Conservation (phyloP, 768 basidiomycete species). For the Suillus alpinus region DNA sequence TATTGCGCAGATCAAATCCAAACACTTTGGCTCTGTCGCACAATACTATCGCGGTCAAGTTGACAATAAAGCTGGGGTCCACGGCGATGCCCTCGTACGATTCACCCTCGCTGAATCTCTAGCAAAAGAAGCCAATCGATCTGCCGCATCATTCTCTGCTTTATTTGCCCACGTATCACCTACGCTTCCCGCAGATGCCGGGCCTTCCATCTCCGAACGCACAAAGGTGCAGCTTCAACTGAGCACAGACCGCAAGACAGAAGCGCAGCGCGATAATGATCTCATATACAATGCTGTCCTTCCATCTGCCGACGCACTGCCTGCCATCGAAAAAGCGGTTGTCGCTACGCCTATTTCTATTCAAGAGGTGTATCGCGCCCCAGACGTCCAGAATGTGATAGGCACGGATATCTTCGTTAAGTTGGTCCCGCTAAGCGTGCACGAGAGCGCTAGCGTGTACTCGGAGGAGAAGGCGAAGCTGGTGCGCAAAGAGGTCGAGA, state of each 20-base stretch:
- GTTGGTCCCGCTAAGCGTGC: constrained; percentile 89
- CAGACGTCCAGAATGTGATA: constrained; percentile 93
- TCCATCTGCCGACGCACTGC: constrained; percentile 74
- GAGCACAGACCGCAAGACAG: constrained; percentile 69
- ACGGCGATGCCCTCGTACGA: constrained; percentile 84
- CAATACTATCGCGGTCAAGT: constrained; percentile 85
- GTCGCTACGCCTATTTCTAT: constrained; percentile 88
- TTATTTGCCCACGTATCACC: constrained; percentile 74
- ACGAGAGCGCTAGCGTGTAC: constrained; percentile 94
- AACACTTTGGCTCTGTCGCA: constrained; percentile 81
- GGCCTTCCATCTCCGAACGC: constrained; percentile 73
- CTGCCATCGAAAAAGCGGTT: constrained; percentile 75
- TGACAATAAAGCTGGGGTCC: constrained; percentile 71
- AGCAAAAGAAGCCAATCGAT: constrained; percentile 80
- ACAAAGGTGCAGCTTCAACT: constrained; percentile 80
- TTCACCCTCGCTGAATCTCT: constrained; percentile 71
- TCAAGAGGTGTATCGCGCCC: constrained; percentile 87
- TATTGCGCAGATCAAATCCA: constrained; percentile 74
- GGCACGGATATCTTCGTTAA: constrained; percentile 87
- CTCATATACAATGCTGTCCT: constrained; percentile 94
- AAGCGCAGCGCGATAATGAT: constrained; percentile 89
- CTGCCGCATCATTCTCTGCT: constrained; percentile 65
- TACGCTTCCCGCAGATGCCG: constrained; percentile 85
- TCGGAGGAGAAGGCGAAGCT: constrained; percentile 98
- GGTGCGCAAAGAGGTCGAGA: constrained; percentile 85